Evolutionary conservation across 2,329 filamentous ascomycete species (phyloP).

Genomic region (Aspergillus ibericus): DNA sequence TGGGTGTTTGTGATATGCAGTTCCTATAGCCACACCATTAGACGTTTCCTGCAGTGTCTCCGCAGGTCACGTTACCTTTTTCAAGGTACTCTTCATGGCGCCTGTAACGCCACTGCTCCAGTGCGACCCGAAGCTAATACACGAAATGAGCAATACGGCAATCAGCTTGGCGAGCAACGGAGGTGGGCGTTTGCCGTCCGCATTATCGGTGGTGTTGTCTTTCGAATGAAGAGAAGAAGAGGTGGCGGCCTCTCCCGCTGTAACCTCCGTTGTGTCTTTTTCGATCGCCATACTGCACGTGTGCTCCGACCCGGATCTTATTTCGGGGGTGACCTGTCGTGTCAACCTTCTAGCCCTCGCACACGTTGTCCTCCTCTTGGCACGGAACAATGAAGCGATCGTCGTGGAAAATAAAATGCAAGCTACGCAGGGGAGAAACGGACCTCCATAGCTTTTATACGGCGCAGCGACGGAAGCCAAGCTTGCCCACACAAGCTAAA

Average conservation of each 20-base stretch:
- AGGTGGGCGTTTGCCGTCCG: slow-evolving; percentile 21
- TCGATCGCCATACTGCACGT: background rate
- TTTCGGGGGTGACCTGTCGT: background rate
- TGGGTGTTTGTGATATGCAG: slow-evolving; percentile 61
- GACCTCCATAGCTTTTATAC: background rate
- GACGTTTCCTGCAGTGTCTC: background rate
- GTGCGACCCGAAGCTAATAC: slow-evolving; percentile 59
- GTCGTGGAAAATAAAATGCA: background rate
- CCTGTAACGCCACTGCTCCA: slow-evolving; percentile 63
- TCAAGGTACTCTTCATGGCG: slow-evolving; percentile 62
- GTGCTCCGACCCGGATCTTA: background rate
- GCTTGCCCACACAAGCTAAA: background rate
- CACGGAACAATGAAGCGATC: background rate
- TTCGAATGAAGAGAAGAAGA: background rate
- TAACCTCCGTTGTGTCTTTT: background rate
- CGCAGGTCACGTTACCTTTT: slow-evolving; percentile 45
- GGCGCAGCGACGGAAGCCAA: background rate
- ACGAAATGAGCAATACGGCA: slow-evolving; percentile 46
- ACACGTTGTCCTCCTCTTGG: background rate
- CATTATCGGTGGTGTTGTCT: background rate
- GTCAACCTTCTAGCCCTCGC: background rate
- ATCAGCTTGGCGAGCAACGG: slow-evolving; percentile 38
- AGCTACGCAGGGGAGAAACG: background rate
- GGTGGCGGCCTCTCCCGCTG: background rate
- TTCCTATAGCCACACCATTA: slow-evolving; percentile 32